Evolutionary conservation across 225 moss, liverwort and hornwort species (phyloP).

Genomic region (Pseudoscleropodium purum): DNA sequence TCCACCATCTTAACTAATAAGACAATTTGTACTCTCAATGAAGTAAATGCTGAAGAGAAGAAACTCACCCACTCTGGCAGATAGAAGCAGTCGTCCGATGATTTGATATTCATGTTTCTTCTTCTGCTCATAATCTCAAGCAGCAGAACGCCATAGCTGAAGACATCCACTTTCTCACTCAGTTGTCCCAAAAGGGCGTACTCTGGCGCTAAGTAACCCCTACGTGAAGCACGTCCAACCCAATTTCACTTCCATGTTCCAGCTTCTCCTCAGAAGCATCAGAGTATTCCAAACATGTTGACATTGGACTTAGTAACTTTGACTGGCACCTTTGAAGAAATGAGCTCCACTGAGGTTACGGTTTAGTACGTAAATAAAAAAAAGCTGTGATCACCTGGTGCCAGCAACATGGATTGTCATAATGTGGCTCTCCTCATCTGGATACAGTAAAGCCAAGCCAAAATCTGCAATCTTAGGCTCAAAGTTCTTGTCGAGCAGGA

Average conservation of each 20-base stretch:
- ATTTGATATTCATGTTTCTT: too few relatives aligned
- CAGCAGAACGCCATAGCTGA: too few relatives aligned
- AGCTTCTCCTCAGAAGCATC: not conserved
- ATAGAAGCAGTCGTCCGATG: too few relatives aligned
- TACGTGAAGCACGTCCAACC: not conserved
- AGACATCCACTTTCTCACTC: constrained; percentile 20
- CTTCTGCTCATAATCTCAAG: too few relatives aligned
- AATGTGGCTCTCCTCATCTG: not conserved
- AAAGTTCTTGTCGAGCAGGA: constrained; percentile 2
- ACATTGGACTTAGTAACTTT: not conserved
- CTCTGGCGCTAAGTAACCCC: constrained; percentile 12
- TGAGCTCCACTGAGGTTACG: not conserved
- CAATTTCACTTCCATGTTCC: not conserved
- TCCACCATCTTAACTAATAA: too few relatives aligned
- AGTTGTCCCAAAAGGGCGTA: constrained; percentile 5
- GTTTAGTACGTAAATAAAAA: not conserved
- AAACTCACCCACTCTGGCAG: too few relatives aligned
- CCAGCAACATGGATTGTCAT: constrained; percentile 11
- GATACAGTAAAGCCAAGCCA: not conserved
- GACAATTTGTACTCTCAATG: too few relatives aligned
- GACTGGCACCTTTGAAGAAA: not conserved
- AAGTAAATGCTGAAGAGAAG: too few relatives aligned
- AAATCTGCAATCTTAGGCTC: constrained; percentile 12
- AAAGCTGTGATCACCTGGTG: not conserved
- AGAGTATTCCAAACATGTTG: not conserved